Conservation (phyloP, 2,329 filamentous ascomycete genomes). For the Aspergillus ruber region DNA sequence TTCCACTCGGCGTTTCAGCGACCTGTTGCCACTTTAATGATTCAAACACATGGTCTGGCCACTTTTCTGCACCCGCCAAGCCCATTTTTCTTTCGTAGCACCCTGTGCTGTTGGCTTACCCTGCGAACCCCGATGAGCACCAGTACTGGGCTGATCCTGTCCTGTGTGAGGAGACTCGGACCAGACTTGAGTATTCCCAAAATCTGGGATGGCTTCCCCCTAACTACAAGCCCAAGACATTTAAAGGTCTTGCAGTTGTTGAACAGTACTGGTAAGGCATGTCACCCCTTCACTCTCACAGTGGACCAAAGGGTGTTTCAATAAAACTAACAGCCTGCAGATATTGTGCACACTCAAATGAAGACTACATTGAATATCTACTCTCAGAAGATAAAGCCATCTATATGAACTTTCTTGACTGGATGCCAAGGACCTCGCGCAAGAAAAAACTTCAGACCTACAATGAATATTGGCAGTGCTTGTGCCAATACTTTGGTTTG, state of each 20-base stretch:
- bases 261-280: background rate
- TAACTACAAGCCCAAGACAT: slow-evolving; percentile 18
- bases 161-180: slow-evolving; percentile 19
- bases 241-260: background rate
- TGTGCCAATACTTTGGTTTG: slow-evolving; percentile 9
- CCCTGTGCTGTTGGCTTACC: background rate
- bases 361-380: slow-evolving; percentile 11
- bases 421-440: slow-evolving; percentile 9
- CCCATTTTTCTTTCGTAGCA: background rate
- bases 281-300: no score
- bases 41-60: background rate
- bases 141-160: slow-evolving; percentile 19
- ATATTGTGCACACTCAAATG: slow-evolving; percentile 10
- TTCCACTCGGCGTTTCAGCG: background rate
- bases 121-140: slow-evolving; percentile 6
- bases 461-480: slow-evolving; percentile 9
- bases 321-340: background rate
- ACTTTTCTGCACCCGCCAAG: slow-evolving; percentile 8
- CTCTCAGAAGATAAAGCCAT: slow-evolving; percentile 9
- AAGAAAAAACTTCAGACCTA: slow-evolving; percentile 11
- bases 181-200: slow-evolving; percentile 18
- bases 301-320: background rate
- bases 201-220: slow-evolving; percentile 18
- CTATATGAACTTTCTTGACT: slow-evolving; percentile 15
- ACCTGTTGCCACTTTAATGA: background rate